A percentile compares a stretch with the other conserved stretches of the same genome.
phyloP scores from a whole-genome alignment of 1,284 basidiomycete genomes.

The Marasmius tenuissimus region DNA sequence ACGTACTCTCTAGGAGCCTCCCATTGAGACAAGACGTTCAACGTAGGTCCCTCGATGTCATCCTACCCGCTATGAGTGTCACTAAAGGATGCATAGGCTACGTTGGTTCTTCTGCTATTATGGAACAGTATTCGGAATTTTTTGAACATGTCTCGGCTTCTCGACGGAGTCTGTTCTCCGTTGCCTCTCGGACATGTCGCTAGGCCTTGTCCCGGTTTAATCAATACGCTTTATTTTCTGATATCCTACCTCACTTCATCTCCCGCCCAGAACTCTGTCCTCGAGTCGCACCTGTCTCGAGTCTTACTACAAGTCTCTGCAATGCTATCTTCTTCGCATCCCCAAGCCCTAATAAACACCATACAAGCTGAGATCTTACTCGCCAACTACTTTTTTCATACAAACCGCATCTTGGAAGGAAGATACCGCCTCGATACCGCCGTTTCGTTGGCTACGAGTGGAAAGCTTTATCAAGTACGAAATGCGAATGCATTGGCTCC shows the following conservation, averaged over 20 bases:
- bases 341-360: constrained; percentile 46
- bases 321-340: constrained; percentile 36
- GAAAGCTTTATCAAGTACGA: constrained; percentile 41
- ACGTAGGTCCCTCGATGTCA: background rate
- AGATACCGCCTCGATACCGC: constrained; percentile 41
- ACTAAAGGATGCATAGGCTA: background rate
- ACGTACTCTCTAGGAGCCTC: too few species aligned
- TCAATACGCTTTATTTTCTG: constrained; percentile 21
- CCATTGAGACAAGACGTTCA: background rate
- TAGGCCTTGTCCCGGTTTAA: constrained; percentile 25
- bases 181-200: constrained; percentile 12
- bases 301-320: constrained; percentile 43
- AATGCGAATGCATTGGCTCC: constrained; percentile 23
- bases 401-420: constrained; percentile 43
- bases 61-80: background rate
- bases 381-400: constrained; percentile 52
- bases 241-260: constrained; percentile 13
- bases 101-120: background rate
- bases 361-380: constrained; percentile 60
- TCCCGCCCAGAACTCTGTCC: constrained; percentile 23
- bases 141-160: constrained; percentile 18
- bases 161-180: background rate
- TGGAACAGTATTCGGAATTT: constrained; percentile 6
- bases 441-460: constrained; percentile 38
- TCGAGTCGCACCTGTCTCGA: constrained; percentile 38